A percentile compares a stretch with the other conserved stretches of the same genome.
Evolutionary conservation across 202 grass and related monocot genomes (phyloP).

Genomic region (Eragrostis tef): DNA sequence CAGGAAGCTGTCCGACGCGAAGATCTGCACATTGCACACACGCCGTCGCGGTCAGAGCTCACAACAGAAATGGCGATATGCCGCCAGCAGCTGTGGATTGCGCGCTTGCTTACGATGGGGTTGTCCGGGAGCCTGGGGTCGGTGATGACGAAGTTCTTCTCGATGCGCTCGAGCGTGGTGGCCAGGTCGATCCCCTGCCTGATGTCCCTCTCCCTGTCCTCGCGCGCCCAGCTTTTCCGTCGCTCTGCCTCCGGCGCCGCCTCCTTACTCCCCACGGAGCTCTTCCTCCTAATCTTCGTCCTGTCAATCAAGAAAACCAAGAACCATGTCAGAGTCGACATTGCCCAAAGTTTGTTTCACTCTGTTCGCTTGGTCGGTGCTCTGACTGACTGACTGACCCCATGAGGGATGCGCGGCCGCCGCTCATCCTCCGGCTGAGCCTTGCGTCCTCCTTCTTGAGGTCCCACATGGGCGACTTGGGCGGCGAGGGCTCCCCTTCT

Average conservation of each 20-base stretch:
- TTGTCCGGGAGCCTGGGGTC: slow-evolving; percentile 98
- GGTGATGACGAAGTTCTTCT: slow-evolving; percentile 97
- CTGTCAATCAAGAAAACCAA: slow-evolving; percentile 50
- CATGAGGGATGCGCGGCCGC: slow-evolving; percentile 68
- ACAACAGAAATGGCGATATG: neutral
- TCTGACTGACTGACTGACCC: slow-evolving; percentile 61
- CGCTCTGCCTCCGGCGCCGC: slow-evolving; percentile 63
- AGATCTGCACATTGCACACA: too few relatives aligned
- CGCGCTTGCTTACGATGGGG: slow-evolving; percentile 67
- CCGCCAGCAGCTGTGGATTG: too few relatives aligned
- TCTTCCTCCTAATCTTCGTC: slow-evolving; percentile 72
- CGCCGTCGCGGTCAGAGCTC: too few relatives aligned
- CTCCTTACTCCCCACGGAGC: slow-evolving; percentile 54
- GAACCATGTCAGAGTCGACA: neutral
- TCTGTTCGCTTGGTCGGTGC: too few relatives aligned
- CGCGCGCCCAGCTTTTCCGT: slow-evolving; percentile 73
- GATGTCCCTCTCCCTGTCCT: slow-evolving; percentile 72
- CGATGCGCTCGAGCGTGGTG: slow-evolving; percentile 91
- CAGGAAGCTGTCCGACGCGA: slow-evolving; percentile 97
- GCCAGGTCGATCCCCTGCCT: slow-evolving; percentile 92
- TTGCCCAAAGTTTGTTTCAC: too few relatives aligned
- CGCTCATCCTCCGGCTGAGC: slow-evolving; percentile 43
- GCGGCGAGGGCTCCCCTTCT: too few relatives aligned
- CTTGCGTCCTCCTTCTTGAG: slow-evolving; percentile 61
- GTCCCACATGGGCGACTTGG: slow-evolving; percentile 66